These are phyloP conservation scores for Colletotrichum sojae DNA, from an alignment of 2,329 filamentous ascomycete species.

Conservation along the genomic window DNA sequence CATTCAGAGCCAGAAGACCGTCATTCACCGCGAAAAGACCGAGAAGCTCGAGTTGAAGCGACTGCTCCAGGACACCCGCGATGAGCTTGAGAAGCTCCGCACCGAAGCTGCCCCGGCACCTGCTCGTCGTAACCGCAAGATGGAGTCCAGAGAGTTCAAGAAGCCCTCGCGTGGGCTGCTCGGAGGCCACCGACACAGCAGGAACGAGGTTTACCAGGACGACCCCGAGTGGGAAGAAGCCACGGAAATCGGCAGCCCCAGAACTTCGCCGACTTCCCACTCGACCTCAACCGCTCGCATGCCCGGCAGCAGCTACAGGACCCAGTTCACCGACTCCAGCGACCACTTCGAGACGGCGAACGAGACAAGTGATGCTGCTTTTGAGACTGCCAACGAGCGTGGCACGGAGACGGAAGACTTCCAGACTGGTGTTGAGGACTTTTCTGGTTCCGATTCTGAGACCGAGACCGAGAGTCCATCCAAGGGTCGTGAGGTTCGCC, in stretches of 20 bases:
- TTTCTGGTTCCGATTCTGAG: slow-evolving; percentile 77
- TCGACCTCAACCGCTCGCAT: slow-evolving; percentile 49
- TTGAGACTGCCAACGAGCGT: slow-evolving; percentile 82
- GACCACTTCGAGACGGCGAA: slow-evolving; percentile 87
- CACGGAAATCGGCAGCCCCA: slow-evolving; percentile 65
- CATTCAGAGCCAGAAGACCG: slow-evolving; percentile 95
- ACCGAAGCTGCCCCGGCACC: slow-evolving; percentile 62
- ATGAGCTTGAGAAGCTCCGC: slow-evolving; percentile 85
- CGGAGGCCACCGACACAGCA: slow-evolving; percentile 80
- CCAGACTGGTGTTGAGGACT: slow-evolving; percentile 90
- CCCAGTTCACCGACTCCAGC: slow-evolving; percentile 63
- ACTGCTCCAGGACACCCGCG: slow-evolving; percentile 93
- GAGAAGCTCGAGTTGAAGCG: slow-evolving; percentile 97
- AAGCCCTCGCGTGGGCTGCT: slow-evolving; percentile 79
- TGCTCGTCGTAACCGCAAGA: slow-evolving; percentile 74
- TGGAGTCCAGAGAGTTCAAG: slow-evolving; percentile 79
- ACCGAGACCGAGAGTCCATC: slow-evolving; percentile 85
- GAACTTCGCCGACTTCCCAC: slow-evolving; percentile 53
- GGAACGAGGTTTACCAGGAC: slow-evolving; percentile 83
- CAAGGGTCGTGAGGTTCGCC: slow-evolving; percentile 59
- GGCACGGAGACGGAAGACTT: slow-evolving; percentile 94
- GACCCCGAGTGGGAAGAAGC: slow-evolving; percentile 95
- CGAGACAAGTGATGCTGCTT: slow-evolving; percentile 77
- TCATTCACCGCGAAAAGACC: slow-evolving; percentile 97
- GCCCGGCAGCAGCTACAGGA: slow-evolving; percentile 37